A percentile compares a stretch with the other conserved stretches of the same genome.
Conservation (phyloP, 306 rosid genomes). For the Prinsepia uniflora region DNA sequence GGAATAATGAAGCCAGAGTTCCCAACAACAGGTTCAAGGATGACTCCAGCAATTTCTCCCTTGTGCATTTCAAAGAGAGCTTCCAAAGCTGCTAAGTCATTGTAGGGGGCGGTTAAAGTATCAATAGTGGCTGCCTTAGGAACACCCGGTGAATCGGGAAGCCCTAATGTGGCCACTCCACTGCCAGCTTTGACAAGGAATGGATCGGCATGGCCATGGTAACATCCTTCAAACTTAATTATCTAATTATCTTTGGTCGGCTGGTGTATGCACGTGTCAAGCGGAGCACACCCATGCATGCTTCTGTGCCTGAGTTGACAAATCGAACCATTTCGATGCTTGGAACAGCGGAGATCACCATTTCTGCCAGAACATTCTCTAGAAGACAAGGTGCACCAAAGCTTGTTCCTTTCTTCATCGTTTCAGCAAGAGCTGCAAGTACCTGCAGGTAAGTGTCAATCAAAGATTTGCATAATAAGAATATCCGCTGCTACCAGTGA, state of each 20-base stretch:
- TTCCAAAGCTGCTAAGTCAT: conserved; percentile 70
- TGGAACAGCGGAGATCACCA: conserved; percentile 86
- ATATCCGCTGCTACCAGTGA: conserved; percentile 4
- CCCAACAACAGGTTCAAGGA: conserved; percentile 94
- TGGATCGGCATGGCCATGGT: conserved; percentile 98
- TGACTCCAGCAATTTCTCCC: conserved; percentile 69
- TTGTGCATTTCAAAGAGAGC: conserved; percentile 55
- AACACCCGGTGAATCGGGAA: conserved; percentile 97
- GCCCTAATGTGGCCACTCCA: conserved; percentile 93
- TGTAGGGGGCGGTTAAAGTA: conserved; percentile 77
- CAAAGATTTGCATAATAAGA: not conserved
- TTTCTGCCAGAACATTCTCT: conserved; percentile 72
- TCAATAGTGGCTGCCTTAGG: conserved; percentile 83
- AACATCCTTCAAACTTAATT: conserved; percentile 93
- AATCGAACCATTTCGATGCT: conserved; percentile 94
- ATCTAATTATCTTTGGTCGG: conserved; percentile 63
- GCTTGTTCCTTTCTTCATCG: conserved; percentile 98
- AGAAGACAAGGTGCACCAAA: conserved; percentile 93
- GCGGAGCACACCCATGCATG: conserved; percentile 93
- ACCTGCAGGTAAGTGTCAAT: conserved; percentile 48
- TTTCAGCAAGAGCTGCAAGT: conserved; percentile 82
- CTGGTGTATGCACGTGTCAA: conserved; percentile 82
- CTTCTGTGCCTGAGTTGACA: conserved; percentile 96
- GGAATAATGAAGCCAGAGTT: conserved; percentile 86
- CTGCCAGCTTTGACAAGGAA: conserved; percentile 96